phyloP scores from a whole-genome alignment of 2,329 filamentous ascomycete species.

The Epichloe elymi region DNA sequence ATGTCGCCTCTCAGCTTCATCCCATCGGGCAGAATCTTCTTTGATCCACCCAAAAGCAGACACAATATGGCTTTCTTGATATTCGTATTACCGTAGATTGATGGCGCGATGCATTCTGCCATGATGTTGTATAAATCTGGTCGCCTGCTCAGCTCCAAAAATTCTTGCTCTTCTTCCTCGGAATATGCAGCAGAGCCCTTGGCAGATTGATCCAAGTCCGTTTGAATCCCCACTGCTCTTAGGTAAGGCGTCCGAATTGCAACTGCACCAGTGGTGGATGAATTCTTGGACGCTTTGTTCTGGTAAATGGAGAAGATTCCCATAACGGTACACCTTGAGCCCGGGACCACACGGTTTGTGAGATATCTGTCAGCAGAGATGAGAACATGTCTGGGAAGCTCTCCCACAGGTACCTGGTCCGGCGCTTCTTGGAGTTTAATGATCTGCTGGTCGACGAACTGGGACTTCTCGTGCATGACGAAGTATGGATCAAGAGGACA shows the following conservation, averaged over 20 bases:
- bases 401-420: conserved; percentile 93
- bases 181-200: conserved; percentile 77
- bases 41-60: conserved; percentile 83
- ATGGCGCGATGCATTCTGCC: conserved; percentile 85
- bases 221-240: conserved; percentile 81
- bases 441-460: conserved; percentile 95
- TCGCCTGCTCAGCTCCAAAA: conserved; percentile 75
- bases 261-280: conserved; percentile 62
- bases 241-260: conserved; percentile 94
- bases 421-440: conserved; percentile 96
- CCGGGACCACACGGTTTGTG: conserved; percentile 89
- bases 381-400: conserved; percentile 85
- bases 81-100: conserved; percentile 89
- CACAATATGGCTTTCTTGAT: conserved; percentile 98
- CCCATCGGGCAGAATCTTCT: conserved; percentile 93
- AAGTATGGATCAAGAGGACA: conserved; percentile 95
- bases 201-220: conserved; percentile 76
- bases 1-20: conserved; percentile 98
- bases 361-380: conserved; percentile 94
- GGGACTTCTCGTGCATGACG: conserved; percentile 84
- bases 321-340: conserved; percentile 87
- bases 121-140: conserved; percentile 89
- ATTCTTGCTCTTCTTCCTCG: conserved; percentile 96
- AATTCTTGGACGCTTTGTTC: conserved; percentile 72
- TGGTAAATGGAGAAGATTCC: conserved; percentile 98